These are phyloP conservation scores for Neurospora hispaniola DNA, from an alignment of 495 filamentous ascomycete species.

Conservation along the genomic window DNA sequence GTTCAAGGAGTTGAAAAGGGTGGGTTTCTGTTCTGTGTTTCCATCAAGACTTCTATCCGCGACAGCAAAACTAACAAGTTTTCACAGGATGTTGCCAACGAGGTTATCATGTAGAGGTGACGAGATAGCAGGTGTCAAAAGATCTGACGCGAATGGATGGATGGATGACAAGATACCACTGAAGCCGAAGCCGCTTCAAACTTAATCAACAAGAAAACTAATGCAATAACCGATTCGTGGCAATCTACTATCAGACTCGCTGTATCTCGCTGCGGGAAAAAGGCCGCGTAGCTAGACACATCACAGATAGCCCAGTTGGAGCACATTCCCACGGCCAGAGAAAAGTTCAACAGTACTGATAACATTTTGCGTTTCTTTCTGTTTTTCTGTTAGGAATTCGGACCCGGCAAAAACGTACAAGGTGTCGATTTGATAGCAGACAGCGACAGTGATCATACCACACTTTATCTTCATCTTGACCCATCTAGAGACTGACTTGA, in stretches of 20 bases:
- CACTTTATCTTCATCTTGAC: neutral
- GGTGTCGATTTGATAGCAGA: neutral
- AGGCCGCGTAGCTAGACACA: neutral
- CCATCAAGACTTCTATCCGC: too few species aligned
- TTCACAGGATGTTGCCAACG: constrained; percentile 72
- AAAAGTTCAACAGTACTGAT: neutral
- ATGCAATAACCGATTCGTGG: neutral
- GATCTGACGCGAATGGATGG: neutral
- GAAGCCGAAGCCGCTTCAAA: neutral
- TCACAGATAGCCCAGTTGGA: neutral
- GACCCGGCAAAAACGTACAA: neutral
- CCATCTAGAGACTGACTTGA: neutral
- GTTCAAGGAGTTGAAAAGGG: constrained; percentile 97
- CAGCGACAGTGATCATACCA: neutral
- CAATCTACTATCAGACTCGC: neutral
- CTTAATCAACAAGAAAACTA: neutral
- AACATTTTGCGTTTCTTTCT: neutral
- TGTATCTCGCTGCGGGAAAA: neutral
- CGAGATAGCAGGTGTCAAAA: neutral
- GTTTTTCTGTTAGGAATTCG: neutral
- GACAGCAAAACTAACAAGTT: too few species aligned
- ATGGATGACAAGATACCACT: neutral
- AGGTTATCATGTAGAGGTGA: constrained; percentile 79
- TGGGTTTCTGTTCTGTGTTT: constrained; percentile 36
- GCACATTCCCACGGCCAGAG: neutral